Evolutionary conservation across 805 yeast genomes (phyloP).

Genomic region (Kluyveromyces dobzhanskii): DNA sequence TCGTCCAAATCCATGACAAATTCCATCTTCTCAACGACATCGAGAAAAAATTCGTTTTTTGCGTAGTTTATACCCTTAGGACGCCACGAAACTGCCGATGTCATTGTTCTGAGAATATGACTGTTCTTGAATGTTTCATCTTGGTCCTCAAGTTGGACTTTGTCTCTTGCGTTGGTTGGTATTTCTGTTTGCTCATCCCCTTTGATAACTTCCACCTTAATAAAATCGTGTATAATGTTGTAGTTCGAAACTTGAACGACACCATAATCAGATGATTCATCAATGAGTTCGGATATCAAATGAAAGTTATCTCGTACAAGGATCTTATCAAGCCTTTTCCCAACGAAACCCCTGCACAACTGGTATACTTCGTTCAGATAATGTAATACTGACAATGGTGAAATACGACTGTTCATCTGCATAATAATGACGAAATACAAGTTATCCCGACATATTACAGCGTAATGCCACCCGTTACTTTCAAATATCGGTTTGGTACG

Average conservation of each 20-base stretch:
- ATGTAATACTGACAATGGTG: slow-evolving; percentile 16
- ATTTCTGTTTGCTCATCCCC: slow-evolving; percentile 6
- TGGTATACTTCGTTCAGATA: slow-evolving; percentile 23
- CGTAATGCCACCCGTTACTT: slow-evolving; percentile 12
- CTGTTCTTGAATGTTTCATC: slow-evolving; percentile 45
- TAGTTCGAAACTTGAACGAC: slow-evolving; percentile 78
- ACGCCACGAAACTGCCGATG: slow-evolving; percentile 82
- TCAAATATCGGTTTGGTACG: slow-evolving; percentile 4
- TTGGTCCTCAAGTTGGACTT: not conserved
- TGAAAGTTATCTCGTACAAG: slow-evolving; percentile 63
- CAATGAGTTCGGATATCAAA: slow-evolving; percentile 72
- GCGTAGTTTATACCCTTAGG: slow-evolving; percentile 82
- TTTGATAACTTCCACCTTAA: slow-evolving; percentile 45
- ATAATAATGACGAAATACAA: slow-evolving; percentile 18
- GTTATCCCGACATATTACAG: slow-evolving; percentile 20
- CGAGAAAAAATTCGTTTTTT: slow-evolving; percentile 85
- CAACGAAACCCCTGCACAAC: slow-evolving; percentile 18
- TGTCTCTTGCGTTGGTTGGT: slow-evolving; percentile 5
- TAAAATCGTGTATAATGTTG: slow-evolving; percentile 69
- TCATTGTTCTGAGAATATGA: slow-evolving; percentile 66
- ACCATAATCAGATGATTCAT: slow-evolving; percentile 86
- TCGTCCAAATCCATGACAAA: slow-evolving; percentile 55
- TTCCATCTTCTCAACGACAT: slow-evolving; percentile 68
- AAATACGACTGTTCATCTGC: slow-evolving; percentile 6
- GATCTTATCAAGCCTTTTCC: slow-evolving; percentile 41